Evolutionary conservation across 495 filamentous ascomycete species (phyloP).

Genomic region (Penicillium subrubescens): DNA sequence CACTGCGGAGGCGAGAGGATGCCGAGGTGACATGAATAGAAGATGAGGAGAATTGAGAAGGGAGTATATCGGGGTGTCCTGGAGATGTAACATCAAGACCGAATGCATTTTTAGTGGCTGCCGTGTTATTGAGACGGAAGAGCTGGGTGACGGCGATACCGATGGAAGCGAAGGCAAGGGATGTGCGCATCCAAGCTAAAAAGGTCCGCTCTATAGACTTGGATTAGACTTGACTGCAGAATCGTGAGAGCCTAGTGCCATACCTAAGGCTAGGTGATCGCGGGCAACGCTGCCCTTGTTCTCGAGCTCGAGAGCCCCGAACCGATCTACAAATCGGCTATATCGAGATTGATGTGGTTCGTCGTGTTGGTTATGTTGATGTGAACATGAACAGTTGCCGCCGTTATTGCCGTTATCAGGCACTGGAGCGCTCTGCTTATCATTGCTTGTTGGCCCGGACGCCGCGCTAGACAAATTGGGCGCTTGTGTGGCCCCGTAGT

Average conservation of each 20-base stretch:
- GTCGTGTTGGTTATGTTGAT: neutral
- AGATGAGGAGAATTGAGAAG: constrained; percentile 21
- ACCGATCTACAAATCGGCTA: constrained; percentile 59
- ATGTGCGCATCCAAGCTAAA: constrained; percentile 94
- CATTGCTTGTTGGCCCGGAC: neutral
- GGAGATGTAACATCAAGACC: constrained; percentile 4
- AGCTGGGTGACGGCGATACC: constrained; percentile 96
- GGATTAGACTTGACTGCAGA: constrained; percentile 23
- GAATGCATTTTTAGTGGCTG: constrained; percentile 7
- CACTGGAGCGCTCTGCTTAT: neutral
- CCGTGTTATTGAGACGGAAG: constrained; percentile 83
- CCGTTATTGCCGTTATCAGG: neutral
- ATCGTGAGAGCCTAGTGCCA: constrained; percentile 18
- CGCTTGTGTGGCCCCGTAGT: constrained; percentile 41
- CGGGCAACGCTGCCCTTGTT: constrained; percentile 96
- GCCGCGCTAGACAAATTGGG: constrained; percentile 9
- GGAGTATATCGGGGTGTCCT: constrained; percentile 24
- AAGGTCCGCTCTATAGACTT: constrained; percentile 80
- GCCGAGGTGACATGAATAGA: constrained; percentile 11
- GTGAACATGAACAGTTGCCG: neutral
- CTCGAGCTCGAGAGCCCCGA: constrained; percentile 85
- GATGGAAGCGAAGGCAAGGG: constrained; percentile 92
- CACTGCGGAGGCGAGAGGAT: constrained; percentile 59
- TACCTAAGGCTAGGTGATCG: constrained; percentile 93
- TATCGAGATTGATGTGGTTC: constrained; percentile 49